phyloP scores from a whole-genome alignment of 306 rosid genomes.

The Luffa aegyptiaca region DNA sequence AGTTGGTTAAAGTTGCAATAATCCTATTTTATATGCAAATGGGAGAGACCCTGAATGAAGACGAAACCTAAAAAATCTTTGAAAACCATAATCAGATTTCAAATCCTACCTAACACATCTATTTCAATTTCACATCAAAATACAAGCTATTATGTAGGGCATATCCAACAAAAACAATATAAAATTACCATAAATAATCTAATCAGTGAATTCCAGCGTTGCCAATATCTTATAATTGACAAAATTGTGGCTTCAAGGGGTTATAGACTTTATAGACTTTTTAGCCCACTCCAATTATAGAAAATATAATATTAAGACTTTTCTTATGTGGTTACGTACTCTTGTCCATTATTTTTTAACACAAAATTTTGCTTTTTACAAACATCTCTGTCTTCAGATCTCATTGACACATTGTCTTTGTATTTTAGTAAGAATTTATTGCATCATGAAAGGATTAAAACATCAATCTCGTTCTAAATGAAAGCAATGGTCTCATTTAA shows the following conservation, averaged over 20 bases:
- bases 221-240: background rate
- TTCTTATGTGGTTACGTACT: background rate
- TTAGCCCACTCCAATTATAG: background rate
- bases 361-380: background rate
- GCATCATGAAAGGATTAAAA: background rate
- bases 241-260: background rate
- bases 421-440: background rate
- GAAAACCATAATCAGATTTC: background rate
- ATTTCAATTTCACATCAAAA: background rate
- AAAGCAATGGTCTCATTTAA: too few relatives aligned
- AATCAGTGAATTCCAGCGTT: background rate
- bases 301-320: background rate
- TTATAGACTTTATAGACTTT: background rate
- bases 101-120: constrained; percentile 2
- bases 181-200: background rate
- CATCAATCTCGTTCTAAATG: background rate
- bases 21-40: background rate
- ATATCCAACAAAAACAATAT: constrained; percentile 4
- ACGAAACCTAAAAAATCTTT: background rate
- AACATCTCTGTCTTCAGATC: background rate
- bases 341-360: background rate
- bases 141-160: background rate
- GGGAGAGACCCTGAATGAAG: background rate
- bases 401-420: background rate
- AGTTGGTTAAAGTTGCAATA: constrained; percentile 4